Evolutionary conservation across 1,284 basidiomycete species (phyloP).

Genomic region (Hortiboletus rubellus): DNA sequence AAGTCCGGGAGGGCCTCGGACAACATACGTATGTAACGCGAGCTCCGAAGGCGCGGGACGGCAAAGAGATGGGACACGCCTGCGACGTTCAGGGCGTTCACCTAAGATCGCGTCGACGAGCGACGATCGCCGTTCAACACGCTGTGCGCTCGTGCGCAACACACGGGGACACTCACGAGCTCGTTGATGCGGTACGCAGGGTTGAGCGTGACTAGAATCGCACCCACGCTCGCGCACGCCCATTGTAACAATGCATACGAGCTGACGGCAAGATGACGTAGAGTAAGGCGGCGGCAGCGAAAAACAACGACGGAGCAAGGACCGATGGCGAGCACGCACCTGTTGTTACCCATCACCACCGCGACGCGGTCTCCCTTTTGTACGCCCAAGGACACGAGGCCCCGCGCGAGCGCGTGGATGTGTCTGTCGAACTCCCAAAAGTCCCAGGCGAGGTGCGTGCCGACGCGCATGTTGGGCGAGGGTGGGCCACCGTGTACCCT

Average conservation of each 20-base stretch:
- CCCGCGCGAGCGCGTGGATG: constrained; percentile 67
- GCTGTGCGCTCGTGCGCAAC: background rate
- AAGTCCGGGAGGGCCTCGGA: constrained; percentile 60
- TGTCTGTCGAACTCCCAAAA: constrained; percentile 71
- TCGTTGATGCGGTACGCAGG: constrained; percentile 77
- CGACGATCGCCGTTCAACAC: background rate
- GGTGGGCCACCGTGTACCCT: constrained; percentile 60
- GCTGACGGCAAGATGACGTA: constrained; percentile 38
- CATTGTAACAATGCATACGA: constrained; percentile 81
- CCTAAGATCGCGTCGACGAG: constrained; percentile 37
- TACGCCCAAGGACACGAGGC: constrained; percentile 69
- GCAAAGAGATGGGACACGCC: constrained; percentile 72
- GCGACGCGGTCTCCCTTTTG: constrained; percentile 77
- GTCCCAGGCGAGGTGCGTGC: constrained; percentile 68
- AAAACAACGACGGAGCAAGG: background rate
- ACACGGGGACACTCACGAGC: constrained; percentile 47
- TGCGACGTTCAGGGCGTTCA: constrained; percentile 61
- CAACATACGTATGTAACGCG: constrained; percentile 62
- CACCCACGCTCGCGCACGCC: constrained; percentile 80
- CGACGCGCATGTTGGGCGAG: constrained; percentile 47
- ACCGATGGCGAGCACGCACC: constrained; percentile 42
- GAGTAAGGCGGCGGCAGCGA: background rate
- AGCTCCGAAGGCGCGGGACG: constrained; percentile 68
- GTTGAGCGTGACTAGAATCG: constrained; percentile 79
- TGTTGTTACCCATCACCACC: constrained; percentile 82